Conservation (phyloP, 139 green algal species). For the Picocystis salinarum region DNA sequence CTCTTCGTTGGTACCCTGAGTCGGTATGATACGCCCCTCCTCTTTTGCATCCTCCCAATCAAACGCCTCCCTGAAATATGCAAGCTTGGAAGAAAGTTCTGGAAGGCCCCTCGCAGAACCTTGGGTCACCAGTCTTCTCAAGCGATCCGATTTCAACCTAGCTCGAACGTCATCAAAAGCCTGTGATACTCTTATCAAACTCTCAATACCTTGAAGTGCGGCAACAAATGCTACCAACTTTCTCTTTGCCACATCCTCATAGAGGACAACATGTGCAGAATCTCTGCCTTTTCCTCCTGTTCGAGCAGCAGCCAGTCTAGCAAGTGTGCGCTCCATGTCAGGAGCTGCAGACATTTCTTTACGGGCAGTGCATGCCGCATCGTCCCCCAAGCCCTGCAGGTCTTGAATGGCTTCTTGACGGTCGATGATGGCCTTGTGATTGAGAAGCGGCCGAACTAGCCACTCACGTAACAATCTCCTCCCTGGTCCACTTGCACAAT, state of each 20-base stretch:
- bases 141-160: no score
- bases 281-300: slow-evolving; percentile 32
- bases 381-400: slow-evolving; percentile 26
- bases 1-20: slow-evolving; percentile 39
- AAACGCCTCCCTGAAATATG: slow-evolving; percentile 11
- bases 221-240: slow-evolving; percentile 24
- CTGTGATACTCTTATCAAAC: no score
- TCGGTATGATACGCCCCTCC: slow-evolving; percentile 48
- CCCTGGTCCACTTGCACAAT: slow-evolving; percentile 68
- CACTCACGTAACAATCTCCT: slow-evolving; percentile 61
- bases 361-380: slow-evolving; percentile 31
- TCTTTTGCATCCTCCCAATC: slow-evolving; percentile 64
- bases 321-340: slow-evolving; percentile 75
- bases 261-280: slow-evolving; percentile 74
- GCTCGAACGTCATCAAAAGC: no score
- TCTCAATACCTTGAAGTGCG: slow-evolving; percentile 9
- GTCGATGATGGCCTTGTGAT: slow-evolving; percentile 35
- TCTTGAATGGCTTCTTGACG: slow-evolving; percentile 32
- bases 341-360: slow-evolving; percentile 21
- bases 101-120: no score
- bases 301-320: slow-evolving; percentile 38
- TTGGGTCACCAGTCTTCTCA: no score
- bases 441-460: slow-evolving; percentile 62
- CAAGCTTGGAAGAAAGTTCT: no score
- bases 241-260: slow-evolving; percentile 62